Base-by-base conservation (phyloP, 1,139 yeast genomes). In the Scheffersomyces stambukii region DNA sequence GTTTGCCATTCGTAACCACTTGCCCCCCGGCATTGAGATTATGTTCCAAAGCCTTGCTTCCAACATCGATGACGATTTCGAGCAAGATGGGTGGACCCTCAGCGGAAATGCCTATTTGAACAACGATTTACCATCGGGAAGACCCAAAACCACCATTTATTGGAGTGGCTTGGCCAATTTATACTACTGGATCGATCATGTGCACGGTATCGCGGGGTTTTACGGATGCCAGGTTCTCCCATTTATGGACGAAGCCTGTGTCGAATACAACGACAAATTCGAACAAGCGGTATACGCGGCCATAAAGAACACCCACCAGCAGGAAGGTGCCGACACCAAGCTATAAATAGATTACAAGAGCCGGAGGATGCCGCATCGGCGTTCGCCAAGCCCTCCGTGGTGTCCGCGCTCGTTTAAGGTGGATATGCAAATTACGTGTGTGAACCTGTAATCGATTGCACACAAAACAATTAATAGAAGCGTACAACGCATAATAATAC, bases 51-150 rank as follows among this genome's bases (percentile, higher is more conserved):
- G 43, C 7, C 29, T 42, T 21, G 29, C 39, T 4, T 32, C 31
- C 11, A 39, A 36, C 31, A n/a, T 25, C 3, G 44, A 51, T 15
- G 38, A 40, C n/a, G 41, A 29, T 6, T 39, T 35, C 11, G 75
- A 78, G 24, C 91, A 91, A 15, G 81, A 80, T 41, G 96, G 96
- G 2, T 89, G 76, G 52, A 77, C 81, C 38, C 64, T 91, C 48
- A 76, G 78, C 50, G 82, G 82, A 15, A 81, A 81, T 55, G 77
- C 78, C 15, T 85, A 84, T 50, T 83, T 93, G 9, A 45, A 37
- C 22, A 52, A 52, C 25, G 39, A 40, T 3, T 38, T 57, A 13
- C 53, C 59, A 1, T 55, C 66, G 1, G 76, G 76, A 2, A 49
- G 75, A 35, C 64, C 70, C 1, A 40, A 43, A 9, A 64, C 66